A percentile compares a stretch with the other conserved stretches of the same genome.
Conservation (phyloP, 805 yeast species). For the Lipomyces orientalis region DNA sequence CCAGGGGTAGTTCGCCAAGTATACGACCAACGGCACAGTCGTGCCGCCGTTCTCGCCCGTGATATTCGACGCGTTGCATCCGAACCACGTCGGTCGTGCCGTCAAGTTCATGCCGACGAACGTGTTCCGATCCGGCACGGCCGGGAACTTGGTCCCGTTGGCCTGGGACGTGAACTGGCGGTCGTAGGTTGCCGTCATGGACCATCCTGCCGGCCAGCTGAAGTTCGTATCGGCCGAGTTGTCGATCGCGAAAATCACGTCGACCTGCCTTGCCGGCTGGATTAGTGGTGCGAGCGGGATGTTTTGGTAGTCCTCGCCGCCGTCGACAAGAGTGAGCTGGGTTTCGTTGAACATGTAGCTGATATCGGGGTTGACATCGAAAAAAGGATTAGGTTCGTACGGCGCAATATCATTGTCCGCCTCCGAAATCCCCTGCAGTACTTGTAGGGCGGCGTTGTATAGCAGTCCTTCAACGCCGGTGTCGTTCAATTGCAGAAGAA, state of each 20-base stretch:
- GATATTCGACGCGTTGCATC: conserved; percentile 71
- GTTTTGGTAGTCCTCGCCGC: conserved; percentile 73
- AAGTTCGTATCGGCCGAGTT: conserved; percentile 62
- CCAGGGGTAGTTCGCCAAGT: conserved; percentile 74
- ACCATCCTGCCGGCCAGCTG: conserved; percentile 68
- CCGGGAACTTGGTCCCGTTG: conserved; percentile 71
- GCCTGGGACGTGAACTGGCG: conserved; percentile 63
- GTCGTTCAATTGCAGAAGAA: conserved; percentile 62
- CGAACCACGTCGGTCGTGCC: conserved; percentile 77
- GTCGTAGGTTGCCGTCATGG: conserved; percentile 61
- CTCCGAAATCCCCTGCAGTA: conserved; percentile 52
- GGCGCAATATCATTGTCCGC: conserved; percentile 67
- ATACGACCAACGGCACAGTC: conserved; percentile 76
- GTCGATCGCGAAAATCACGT: conserved; percentile 68
- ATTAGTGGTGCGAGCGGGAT: conserved; percentile 68
- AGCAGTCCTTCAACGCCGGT: conserved; percentile 57
- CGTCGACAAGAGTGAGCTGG: conserved; percentile 64
- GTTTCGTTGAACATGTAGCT: conserved; percentile 49
- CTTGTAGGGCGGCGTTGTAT: conserved; percentile 52
- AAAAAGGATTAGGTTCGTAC: conserved; percentile 76
- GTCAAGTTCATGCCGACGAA: conserved; percentile 67
- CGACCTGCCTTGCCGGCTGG: conserved; percentile 64
- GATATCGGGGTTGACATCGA: conserved; percentile 48
- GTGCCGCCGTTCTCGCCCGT: conserved; percentile 54
- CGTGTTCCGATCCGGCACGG: conserved; percentile 73